phyloP scores from a whole-genome alignment of 805 yeast genomes.

The Metschnikowia chrysomelidarum region DNA sequence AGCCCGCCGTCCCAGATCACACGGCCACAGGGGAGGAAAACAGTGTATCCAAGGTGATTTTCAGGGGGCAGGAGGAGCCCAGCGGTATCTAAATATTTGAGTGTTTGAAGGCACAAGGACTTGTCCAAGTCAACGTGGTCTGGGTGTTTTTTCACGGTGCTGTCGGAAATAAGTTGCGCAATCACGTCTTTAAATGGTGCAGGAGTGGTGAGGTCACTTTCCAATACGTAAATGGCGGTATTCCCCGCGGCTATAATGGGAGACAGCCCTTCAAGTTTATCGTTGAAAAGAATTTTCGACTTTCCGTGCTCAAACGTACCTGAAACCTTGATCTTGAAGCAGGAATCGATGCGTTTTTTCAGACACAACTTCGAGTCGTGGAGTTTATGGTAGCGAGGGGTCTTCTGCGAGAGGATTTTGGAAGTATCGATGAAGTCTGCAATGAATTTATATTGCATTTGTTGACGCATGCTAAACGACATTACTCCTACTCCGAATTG shows the following conservation, averaged over 20 bases:
- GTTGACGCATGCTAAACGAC: constrained; percentile 36
- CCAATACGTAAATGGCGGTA: constrained; percentile 63
- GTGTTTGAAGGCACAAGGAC: constrained; percentile 57
- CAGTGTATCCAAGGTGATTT: constrained; percentile 64
- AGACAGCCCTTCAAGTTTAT: constrained; percentile 47
- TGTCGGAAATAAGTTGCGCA: constrained; percentile 43
- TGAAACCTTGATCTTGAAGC: constrained; percentile 43
- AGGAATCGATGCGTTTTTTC: constrained; percentile 57
- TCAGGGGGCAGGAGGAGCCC: constrained; percentile 51
- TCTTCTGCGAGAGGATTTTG: constrained; percentile 3
- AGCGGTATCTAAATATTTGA: constrained; percentile 53
- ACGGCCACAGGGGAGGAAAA: constrained; percentile 71
- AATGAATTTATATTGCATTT: constrained; percentile 61
- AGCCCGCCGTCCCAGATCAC: constrained; percentile 14
- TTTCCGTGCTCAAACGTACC: constrained; percentile 16
- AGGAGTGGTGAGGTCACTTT: constrained; percentile 63
- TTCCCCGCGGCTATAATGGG: constrained; percentile 53
- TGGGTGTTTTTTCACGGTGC: constrained; percentile 24
- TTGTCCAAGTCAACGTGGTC: constrained; percentile 35
- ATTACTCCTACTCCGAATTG: not conserved
- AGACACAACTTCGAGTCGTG: constrained; percentile 55
- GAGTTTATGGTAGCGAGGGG: constrained; percentile 30
- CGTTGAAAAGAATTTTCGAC: constrained; percentile 47
- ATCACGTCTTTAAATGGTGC: constrained; percentile 60
- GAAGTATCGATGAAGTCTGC: constrained; percentile 40